Evolutionary conservation across 345 rosid genomes (phyloP).

Genomic region (Stellera chamaejasme): DNA sequence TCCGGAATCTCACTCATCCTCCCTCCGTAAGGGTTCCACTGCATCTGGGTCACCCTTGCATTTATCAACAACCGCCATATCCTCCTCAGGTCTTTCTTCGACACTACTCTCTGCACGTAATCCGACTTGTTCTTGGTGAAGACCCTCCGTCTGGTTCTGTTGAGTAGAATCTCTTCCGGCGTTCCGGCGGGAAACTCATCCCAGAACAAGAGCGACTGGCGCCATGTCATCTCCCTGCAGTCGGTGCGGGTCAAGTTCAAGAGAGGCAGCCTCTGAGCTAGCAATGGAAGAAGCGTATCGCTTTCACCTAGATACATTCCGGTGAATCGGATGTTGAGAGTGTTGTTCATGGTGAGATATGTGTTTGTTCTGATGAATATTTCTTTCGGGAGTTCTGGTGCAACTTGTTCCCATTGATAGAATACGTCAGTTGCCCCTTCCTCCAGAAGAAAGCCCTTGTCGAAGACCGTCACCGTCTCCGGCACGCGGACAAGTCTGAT

Average conservation of each 20-base stretch:
- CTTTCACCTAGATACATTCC: too few species aligned
- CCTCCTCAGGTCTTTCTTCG: conserved; percentile 7
- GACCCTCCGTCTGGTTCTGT: conserved; percentile 21
- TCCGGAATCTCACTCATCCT: conserved; percentile 33
- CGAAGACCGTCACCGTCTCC: conserved; percentile 32
- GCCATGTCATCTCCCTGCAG: conserved; percentile 48
- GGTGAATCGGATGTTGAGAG: too few species aligned
- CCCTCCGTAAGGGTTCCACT: conserved; percentile 28
- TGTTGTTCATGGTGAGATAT: too few species aligned
- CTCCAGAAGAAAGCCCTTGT: conserved; percentile 17
- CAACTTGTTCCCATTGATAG: conserved; percentile 26
- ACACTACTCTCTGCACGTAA: conserved; percentile 36
- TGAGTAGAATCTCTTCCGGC: conserved; percentile 32
- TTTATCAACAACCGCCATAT: too few species aligned
- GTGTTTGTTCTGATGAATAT: conserved; percentile 13
- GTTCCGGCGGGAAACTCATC: conserved; percentile 21
- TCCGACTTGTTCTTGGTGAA: conserved; percentile 58
- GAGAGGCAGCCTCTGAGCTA: too few species aligned
- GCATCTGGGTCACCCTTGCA: too few species aligned
- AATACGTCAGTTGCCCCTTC: conserved; percentile 30
- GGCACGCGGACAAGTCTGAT: conserved; percentile 37
- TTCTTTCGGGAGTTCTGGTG: conserved; percentile 21
- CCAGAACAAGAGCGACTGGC: conserved; percentile 44
- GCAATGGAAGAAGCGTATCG: too few species aligned
- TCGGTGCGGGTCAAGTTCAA: not conserved